Evolutionary conservation across 1,284 basidiomycete species (phyloP), one percentile per base, ranked within the genome.

Genomic region (Dichomitus squalens): DNA sequence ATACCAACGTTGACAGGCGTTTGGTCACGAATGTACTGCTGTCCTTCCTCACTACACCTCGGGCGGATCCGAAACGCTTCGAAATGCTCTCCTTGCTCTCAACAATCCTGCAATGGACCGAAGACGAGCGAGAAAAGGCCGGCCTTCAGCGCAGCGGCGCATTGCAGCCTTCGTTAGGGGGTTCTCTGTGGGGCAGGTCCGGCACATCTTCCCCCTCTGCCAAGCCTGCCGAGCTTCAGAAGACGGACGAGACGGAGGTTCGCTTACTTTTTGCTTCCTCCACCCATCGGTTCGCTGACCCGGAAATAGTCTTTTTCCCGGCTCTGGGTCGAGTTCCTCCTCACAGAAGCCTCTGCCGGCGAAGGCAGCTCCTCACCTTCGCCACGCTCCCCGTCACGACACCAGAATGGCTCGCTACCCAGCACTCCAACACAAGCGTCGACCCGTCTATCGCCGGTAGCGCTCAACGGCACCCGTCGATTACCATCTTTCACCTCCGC

Each of bases 11-110:
- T 18, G 96, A 99, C 71, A 81, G 93, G 57, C 87, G 95, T 12
- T 85, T 99, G 2, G 94, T 99, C 31, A 97, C 93, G 23, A 99
- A 99, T 69, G 87, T 99, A 43, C 77, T 99, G 9, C 80, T 99
- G n/a, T 87, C 88, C 1, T 99, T 98, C 78, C 80, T 99, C 50
- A 85, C 84, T 7, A 96, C 95, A 0, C 93, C 95, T 8, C 86
- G 97, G 8, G 90, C 87, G 21, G 96, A 99, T 73, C 79, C 88
- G 21, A 99, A 99, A 72, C 86, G 96, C 6, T 99, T 96, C 72
- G 97, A 99, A 76, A 98, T 99, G 89, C 83, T 99, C 11, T 82
- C 85, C 1, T 79, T 99, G 0, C 83, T 99, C 5, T 83, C 92
- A 1, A 92, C 93, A 4, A 90, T 99, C 49, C 81, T 99, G 12